phyloP scores from a whole-genome alignment of 2,329 filamentous ascomycete genomes.

The Alternaria consortialis region DNA sequence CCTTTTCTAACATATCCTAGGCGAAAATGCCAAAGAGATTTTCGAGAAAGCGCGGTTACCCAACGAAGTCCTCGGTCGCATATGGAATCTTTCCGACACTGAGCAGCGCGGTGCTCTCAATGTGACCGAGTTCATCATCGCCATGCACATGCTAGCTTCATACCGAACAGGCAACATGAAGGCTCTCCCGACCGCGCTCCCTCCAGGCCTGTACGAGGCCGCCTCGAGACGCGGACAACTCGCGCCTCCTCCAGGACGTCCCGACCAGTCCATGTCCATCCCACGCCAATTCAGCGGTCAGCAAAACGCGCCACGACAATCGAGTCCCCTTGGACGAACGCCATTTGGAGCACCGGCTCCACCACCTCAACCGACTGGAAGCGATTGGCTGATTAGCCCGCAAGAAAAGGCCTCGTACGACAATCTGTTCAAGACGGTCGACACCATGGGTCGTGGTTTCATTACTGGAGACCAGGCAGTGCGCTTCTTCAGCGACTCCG shows the following conservation, averaged over 20 bases:
- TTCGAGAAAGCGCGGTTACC: slow-evolving; percentile 92
- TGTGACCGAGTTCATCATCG: slow-evolving; percentile 92
- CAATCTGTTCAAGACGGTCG: slow-evolving; percentile 81
- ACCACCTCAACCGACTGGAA: slow-evolving; percentile 64
- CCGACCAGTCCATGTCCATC: slow-evolving; percentile 67
- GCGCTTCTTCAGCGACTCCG: slow-evolving; percentile 90
- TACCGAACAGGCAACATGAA: slow-evolving; percentile 86
- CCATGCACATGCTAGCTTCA: slow-evolving; percentile 95
- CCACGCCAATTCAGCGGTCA: slow-evolving; percentile 83
- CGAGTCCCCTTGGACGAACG: slow-evolving; percentile 65
- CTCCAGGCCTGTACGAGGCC: slow-evolving; percentile 87
- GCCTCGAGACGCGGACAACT: slow-evolving; percentile 70
- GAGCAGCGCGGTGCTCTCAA: slow-evolving; percentile 90
- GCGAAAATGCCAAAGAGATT: slow-evolving; percentile 88
- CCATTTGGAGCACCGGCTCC: slow-evolving; percentile 60
- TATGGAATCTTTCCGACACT: slow-evolving; percentile 95
- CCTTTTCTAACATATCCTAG: slow-evolving; percentile 51
- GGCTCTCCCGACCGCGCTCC: slow-evolving; percentile 79
- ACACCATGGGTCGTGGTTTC: slow-evolving; percentile 80
- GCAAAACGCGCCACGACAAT: slow-evolving; percentile 61
- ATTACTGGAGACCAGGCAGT: slow-evolving; percentile 96
- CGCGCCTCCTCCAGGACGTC: slow-evolving; percentile 54
- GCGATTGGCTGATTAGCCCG: slow-evolving; percentile 83
- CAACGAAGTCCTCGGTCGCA: slow-evolving; percentile 89
- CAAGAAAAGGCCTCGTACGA: slow-evolving; percentile 90